Conservation (phyloP, 1,284 basidiomycete species). For the Cutaneotrichosporon cyanovorans region DNA sequence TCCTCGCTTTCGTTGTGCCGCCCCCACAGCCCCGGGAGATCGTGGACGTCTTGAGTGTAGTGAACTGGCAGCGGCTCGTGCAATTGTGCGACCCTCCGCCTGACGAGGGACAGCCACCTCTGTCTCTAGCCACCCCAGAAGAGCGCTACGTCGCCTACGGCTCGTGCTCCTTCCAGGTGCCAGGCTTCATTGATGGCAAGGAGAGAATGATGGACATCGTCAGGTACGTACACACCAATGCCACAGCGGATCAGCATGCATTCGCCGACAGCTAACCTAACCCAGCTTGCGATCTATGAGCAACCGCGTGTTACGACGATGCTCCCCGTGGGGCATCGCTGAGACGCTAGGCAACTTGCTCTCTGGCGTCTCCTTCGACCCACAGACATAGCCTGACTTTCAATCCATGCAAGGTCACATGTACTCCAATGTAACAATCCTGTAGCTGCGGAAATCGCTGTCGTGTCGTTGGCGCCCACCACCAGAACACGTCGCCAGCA, state of each 20-base stretch:
- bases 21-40: neutral
- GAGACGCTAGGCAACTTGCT: slow-evolving; percentile 8
- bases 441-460: too few species aligned
- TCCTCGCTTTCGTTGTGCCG: neutral
- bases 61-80: slow-evolving; percentile 2
- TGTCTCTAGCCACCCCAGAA: neutral
- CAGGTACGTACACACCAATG: slow-evolving; percentile 5
- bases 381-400: too few species aligned
- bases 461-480: too few species aligned
- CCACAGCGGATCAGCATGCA: neutral
- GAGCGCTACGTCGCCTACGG: slow-evolving; percentile 3
- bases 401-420: too few species aligned
- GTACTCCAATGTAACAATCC: too few species aligned
- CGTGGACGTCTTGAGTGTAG: slow-evolving; percentile 1
- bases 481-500: too few species aligned
- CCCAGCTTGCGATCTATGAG: slow-evolving; percentile 8
- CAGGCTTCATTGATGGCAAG: slow-evolving; percentile 3
- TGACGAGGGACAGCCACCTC: too few species aligned
- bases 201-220: slow-evolving; percentile 8
- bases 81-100: neutral
- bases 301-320: slow-evolving; percentile 7
- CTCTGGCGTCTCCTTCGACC: slow-evolving; percentile 1
- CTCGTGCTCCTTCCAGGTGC: neutral
- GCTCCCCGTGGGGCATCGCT: slow-evolving; percentile 9
- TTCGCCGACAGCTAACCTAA: neutral